Base-by-base conservation (phyloP, 1,139 yeast species). In the Suhomyces terraborum region DNA sequence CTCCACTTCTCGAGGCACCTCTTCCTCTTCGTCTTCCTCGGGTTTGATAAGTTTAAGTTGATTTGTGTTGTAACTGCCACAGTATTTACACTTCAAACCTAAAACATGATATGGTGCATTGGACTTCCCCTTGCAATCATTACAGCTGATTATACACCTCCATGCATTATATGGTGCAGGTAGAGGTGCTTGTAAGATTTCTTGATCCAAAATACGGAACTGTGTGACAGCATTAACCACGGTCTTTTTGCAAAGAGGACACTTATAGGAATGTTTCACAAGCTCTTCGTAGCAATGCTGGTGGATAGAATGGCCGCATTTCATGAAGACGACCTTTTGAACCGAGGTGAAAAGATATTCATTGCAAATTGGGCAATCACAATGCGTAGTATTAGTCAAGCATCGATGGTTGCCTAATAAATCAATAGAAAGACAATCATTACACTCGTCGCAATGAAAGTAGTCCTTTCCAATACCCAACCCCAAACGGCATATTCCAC, bases 241-340 rank as follows among this genome's bases (percentile, higher is more conserved):
- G 0, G 96, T 84, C 50, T 87, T 81, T 40, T 88, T 83, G 59
- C 98, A 91, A 2, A 88, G 75, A 1, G 98, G 98, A 61, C 98
- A 91, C 59, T 87, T 87, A 69, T 88, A 89, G 16, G 88, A 80
- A 56, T 86, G 88, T 51, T 81, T 77, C 14, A 88, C 79, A 59
- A 86, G 81, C 51, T 87, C 93, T 45, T 82, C 82, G 58, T 82
- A 89, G 59, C 98, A 91, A 24, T 65, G 60, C 58, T 88, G 89
- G 64, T 91, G 98, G 47, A 91, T 89, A 36, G 95, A 88, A 64
- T 91, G 98, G 4, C 97, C 97, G 63, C 98, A 91, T 37, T 80
- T 77, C 96, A 91, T 88, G 61, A 89, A 88, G 13, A 88, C 95
- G 29, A 89, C 95, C 21, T 89, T 84, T 54, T 74, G 77, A 4